Percentiles rank a stretch among this genome's conserved stretches.
These are phyloP conservation scores for Phialocephala sp. DNA, from an alignment of 2,329 filamentous ascomycete genomes.

Conservation along the genomic window DNA sequence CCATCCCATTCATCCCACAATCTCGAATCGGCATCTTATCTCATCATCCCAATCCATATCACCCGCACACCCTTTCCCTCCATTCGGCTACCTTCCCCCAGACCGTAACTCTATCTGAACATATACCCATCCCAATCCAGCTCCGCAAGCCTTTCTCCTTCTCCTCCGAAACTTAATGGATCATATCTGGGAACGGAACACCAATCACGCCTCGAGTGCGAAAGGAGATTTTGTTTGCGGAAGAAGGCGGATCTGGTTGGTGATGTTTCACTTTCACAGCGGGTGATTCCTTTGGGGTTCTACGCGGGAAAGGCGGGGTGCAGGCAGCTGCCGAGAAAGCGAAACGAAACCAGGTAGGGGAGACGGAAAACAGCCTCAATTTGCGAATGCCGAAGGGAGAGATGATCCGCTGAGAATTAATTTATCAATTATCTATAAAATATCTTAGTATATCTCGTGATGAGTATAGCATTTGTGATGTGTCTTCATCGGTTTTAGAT, in stretches of 20 bases:
- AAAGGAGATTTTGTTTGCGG: background rate
- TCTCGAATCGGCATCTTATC: slow-evolving; percentile 1
- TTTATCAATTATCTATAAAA: background rate
- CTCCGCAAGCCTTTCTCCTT: background rate
- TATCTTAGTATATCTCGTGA: slow-evolving; percentile 1
- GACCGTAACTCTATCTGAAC: background rate
- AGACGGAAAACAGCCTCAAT: slow-evolving; percentile 4
- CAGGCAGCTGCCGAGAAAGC: background rate
- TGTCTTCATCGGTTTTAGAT: background rate
- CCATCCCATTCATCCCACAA: background rate
- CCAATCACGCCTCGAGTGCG: background rate
- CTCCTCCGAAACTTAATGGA: background rate
- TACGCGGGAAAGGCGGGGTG: background rate
- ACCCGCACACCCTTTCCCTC: background rate
- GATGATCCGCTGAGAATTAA: background rate
- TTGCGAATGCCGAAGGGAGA: background rate
- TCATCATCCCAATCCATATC: slow-evolving; percentile 3
- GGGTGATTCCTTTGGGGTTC: background rate
- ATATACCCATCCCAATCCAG: background rate
- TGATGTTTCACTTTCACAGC: slow-evolving; percentile 7
- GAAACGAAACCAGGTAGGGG: background rate
- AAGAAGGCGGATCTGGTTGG: slow-evolving; percentile 2
- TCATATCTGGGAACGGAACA: background rate
- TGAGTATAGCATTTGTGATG: background rate
- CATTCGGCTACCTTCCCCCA: background rate